phyloP scores from a whole-genome alignment of 768 basidiomycete species.

The Agrocybe praecox region DNA sequence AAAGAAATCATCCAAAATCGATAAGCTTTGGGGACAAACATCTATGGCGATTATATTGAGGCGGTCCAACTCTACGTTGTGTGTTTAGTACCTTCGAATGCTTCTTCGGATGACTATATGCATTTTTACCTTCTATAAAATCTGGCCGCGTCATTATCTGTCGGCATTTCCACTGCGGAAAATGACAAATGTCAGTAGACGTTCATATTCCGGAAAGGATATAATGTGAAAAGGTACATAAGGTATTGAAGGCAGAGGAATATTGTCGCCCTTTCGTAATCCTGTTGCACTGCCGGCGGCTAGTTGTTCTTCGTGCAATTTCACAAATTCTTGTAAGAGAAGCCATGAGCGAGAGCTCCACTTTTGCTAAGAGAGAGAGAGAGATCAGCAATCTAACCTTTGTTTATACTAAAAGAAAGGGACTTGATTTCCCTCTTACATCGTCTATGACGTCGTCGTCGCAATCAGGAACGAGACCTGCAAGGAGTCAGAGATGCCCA shows the following conservation, averaged over 20 bases:
- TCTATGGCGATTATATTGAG: slow-evolving; percentile 80
- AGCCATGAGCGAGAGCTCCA: slow-evolving; percentile 85
- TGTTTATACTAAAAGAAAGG: not conserved
- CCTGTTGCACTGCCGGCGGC: slow-evolving; percentile 24
- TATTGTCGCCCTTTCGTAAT: slow-evolving; percentile 31
- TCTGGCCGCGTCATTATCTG: slow-evolving; percentile 86
- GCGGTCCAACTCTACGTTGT: slow-evolving; percentile 57
- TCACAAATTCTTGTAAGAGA: slow-evolving; percentile 73
- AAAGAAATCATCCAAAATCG: not conserved
- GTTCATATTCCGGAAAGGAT: slow-evolving; percentile 4
- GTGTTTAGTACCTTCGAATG: not conserved
- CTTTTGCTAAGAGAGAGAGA: slow-evolving; percentile 57
- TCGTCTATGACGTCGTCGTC: slow-evolving; percentile 93
- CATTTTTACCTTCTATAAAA: slow-evolving; percentile 67
- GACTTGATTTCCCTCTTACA: slow-evolving; percentile 41
- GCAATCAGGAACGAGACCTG: slow-evolving; percentile 73
- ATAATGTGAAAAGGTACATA: slow-evolving; percentile 42
- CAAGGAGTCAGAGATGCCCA: not conserved
- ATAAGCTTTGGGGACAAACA: slow-evolving; percentile 42
- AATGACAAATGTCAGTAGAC: not conserved
- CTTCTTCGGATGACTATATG: too few relatives aligned
- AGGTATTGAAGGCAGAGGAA: slow-evolving; percentile 66
- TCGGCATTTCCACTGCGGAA: slow-evolving; percentile 60
- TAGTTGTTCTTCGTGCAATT: slow-evolving; percentile 49
- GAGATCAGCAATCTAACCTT: not conserved